Base-by-base conservation (phyloP, 2,329 filamentous ascomycete species). In the Fusarium sp. region DNA sequence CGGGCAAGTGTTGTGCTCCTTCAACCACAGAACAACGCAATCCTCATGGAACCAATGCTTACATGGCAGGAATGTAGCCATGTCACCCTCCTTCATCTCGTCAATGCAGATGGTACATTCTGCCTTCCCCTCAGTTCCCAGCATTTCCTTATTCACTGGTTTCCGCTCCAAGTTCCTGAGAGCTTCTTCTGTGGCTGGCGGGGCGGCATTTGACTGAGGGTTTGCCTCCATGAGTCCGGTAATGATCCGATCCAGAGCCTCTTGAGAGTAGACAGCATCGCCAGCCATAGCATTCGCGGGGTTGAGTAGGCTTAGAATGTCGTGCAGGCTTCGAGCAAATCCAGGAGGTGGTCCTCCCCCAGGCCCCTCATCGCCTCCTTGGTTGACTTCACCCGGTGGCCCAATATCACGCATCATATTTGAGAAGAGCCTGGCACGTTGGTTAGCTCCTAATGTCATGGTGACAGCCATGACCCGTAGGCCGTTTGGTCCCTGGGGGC, bases 91-190 rank as follows among this genome's bases (percentile, higher is more conserved):
- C 30, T 90, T 87, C 71, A 97, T 92, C 32, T 94, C 90, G 65
- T 98, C 95, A 86, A 98, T 97, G 83, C 97, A 99, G 68, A 99
- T 98, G 38, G 94, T 95, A 82, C 97, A 99, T 79, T 98, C 95
- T 47, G 91, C 92, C 67, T 93, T 94, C 8, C 88, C 89, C 63
- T 91, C 89, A 0, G 85, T 80, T 1, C 87, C 88, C 7, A 97
- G 86, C 89, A 97, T 92, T 47, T 92, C 88, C 66, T 89, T 85
- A 60, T 94, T 90, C 3, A 97, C 86, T 50, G 89, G 89, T 75
- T 92, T 93, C 76, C 92, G 93, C 10, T 94, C 90, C 6, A 99
- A 85, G 4, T 89, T 88, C 30, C 89, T 87, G 64, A 99, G 95
- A 0, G 94, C 94, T 54, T 89, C 88, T 69, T 92, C 88, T 0